These are phyloP conservation scores for Pisolithus microcarpus DNA, from an alignment of 768 basidiomycete genomes.

Conservation along the genomic window DNA sequence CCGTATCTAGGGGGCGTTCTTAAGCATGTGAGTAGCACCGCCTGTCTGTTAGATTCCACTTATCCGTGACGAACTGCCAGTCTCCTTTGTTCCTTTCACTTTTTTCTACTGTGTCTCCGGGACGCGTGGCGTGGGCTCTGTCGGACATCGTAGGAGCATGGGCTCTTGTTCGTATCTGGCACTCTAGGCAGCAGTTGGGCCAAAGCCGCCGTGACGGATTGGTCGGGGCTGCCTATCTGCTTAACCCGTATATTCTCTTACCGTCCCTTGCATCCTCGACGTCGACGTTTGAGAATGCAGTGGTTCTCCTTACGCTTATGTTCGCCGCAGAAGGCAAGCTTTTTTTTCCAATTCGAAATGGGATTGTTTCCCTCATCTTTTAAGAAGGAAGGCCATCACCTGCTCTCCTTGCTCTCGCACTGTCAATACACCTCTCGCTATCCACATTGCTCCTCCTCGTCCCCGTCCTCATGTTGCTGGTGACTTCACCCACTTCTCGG, in stretches of 20 bases:
- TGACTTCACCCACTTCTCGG: constrained; percentile 54
- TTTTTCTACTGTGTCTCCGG: constrained; percentile 62
- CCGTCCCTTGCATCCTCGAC: constrained; percentile 79
- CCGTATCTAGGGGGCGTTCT: constrained; percentile 86
- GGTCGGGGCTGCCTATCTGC: constrained; percentile 62
- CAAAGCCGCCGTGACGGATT: constrained; percentile 48
- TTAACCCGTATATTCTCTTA: constrained; percentile 85
- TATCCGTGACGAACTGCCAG: constrained; percentile 32
- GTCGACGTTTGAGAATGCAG: constrained; percentile 72
- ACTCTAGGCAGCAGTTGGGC: constrained; percentile 45
- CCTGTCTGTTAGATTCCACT: not conserved
- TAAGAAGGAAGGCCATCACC: constrained; percentile 49
- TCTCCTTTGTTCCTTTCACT: constrained; percentile 74
- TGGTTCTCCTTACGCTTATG: constrained; percentile 59
- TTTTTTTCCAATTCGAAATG: not conserved
- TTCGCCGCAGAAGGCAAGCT: constrained; percentile 60
- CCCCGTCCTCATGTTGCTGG: constrained; percentile 59
- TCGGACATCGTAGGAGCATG: constrained; percentile 64
- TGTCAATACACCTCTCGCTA: constrained; percentile 66
- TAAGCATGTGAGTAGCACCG: constrained; percentile 57
- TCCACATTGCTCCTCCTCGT: constrained; percentile 62
- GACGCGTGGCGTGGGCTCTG: constrained; percentile 62
- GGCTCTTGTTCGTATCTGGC: constrained; percentile 63
- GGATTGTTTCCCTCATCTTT: not conserved
- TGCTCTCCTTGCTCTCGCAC: constrained; percentile 59